Conservation (phyloP, 2,329 filamentous ascomycete species). For the Fusarium guadeloupense region DNA sequence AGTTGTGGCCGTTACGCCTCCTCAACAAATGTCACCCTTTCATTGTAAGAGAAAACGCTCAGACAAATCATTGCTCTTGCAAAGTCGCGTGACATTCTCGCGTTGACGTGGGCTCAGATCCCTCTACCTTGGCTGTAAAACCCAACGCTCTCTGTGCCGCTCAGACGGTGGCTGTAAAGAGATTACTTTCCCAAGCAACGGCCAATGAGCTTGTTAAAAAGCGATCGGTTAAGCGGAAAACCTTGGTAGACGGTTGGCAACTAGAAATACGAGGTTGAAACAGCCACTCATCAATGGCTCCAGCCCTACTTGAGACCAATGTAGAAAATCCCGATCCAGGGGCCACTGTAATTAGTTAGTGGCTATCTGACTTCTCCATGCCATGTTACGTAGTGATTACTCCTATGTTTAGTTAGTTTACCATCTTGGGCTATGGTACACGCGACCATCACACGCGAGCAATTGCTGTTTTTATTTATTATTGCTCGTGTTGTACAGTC, state of each 20-base stretch:
- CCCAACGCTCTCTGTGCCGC: neutral
- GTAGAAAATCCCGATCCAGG: constrained; percentile 13
- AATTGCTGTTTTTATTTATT: constrained; percentile 39
- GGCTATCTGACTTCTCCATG: neutral
- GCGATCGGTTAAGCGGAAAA: constrained; percentile 20
- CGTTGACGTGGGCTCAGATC: neutral
- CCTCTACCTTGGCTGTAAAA: neutral
- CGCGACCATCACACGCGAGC: constrained; percentile 34
- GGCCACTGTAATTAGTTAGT: constrained; percentile 10
- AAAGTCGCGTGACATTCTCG: neutral
- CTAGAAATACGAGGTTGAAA: constrained; percentile 28
- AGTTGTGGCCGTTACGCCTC: neutral
- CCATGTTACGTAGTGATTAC: constrained; percentile 15
- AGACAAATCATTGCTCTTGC: neutral
- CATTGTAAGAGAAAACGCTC: neutral
- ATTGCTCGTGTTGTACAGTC: neutral
- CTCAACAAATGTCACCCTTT: neutral
- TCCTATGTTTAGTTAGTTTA: too few relatives aligned
- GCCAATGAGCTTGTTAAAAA: constrained; percentile 7
- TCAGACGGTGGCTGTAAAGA: neutral
- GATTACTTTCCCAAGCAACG: neutral
- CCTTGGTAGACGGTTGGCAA: constrained; percentile 1
- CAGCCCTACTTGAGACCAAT: constrained; percentile 10
- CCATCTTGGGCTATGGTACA: constrained; percentile 8
- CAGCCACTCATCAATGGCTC: constrained; percentile 13